Conservation (phyloP, 2,329 filamentous ascomycete genomes). For the Bipolaris gigantea region DNA sequence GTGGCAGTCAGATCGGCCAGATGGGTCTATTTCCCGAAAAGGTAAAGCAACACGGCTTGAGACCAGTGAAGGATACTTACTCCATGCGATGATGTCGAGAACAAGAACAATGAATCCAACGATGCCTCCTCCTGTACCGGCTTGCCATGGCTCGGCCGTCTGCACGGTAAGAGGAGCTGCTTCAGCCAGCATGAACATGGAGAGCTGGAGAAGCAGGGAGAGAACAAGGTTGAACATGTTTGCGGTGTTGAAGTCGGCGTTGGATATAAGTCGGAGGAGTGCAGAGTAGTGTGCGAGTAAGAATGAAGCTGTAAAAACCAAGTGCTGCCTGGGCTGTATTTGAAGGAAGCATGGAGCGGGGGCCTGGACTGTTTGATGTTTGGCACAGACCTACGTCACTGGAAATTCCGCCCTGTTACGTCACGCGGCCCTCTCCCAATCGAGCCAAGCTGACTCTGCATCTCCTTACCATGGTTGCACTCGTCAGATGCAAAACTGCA, state of each 20-base stretch:
- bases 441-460: not conserved
- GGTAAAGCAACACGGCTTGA: not conserved
- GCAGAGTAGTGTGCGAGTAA: not conserved
- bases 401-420: constrained; percentile 4
- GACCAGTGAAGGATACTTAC: constrained; percentile 49
- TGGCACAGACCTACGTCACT: constrained; percentile 19
- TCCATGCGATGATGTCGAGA: constrained; percentile 64
- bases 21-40: not conserved
- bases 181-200: constrained; percentile 54
- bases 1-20: not conserved
- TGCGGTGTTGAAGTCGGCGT: constrained; percentile 1
- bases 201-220: constrained; percentile 57
- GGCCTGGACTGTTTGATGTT: constrained; percentile 11
- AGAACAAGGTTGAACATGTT: constrained; percentile 42
- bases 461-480: not conserved
- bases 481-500: not conserved
- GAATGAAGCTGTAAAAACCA: not conserved
- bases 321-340: constrained; percentile 18
- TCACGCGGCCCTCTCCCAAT: constrained; percentile 6
- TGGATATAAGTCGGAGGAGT: not conserved
- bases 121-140: constrained; percentile 64
- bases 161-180: constrained; percentile 50
- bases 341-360: constrained; percentile 11
- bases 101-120: constrained; percentile 64
- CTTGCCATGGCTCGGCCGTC: constrained; percentile 56